These are phyloP conservation scores for Pyrenula massariospora DNA, from an alignment of 495 filamentous ascomycete species.

Conservation along the genomic window DNA sequence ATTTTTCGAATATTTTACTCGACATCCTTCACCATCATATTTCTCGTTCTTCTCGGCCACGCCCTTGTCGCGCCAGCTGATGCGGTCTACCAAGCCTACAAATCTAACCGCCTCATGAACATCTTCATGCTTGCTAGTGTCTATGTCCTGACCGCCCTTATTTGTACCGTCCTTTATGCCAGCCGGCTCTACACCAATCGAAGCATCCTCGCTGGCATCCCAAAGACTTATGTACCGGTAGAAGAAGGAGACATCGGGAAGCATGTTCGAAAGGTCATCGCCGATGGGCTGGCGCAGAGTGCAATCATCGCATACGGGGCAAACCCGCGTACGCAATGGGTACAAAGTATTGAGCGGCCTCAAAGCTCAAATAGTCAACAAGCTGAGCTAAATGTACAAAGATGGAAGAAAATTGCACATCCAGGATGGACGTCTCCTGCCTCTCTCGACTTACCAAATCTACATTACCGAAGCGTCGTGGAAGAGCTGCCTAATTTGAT, in stretches of 20 bases:
- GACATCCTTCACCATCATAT: conserved; percentile 66
- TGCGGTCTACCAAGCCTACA: conserved; percentile 65
- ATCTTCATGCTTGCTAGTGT: conserved; percentile 72
- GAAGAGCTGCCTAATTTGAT: conserved; percentile 82
- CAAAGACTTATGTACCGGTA: conserved; percentile 70
- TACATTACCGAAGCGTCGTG: conserved; percentile 74
- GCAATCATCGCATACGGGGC: conserved; percentile 72
- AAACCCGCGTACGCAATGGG: conserved; percentile 37
- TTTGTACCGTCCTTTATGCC: conserved; percentile 68
- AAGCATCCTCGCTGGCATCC: conserved; percentile 66
- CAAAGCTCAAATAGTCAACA: conserved; percentile 11
- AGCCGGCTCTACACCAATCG: conserved; percentile 82
- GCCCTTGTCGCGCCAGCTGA: conserved; percentile 76
- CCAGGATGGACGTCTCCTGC: conserved; percentile 79
- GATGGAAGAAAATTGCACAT: conserved; percentile 76
- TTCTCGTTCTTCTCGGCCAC: conserved; percentile 57
- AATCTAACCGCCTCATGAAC: conserved; percentile 54
- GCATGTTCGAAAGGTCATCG: conserved; percentile 63
- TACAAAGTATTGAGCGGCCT: background rate
- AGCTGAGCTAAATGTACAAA: conserved; percentile 28
- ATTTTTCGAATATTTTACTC: conserved; percentile 73
- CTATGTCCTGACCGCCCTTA: conserved; percentile 62
- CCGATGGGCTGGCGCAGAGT: conserved; percentile 56
- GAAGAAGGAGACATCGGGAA: conserved; percentile 63
- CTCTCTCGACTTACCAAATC: conserved; percentile 59